A percentile compares a stretch with the other conserved stretches of the same genome.
phyloP scores from a whole-genome alignment of 2,329 filamentous ascomycete species.

The Hymenoscyphus infarciens region DNA sequence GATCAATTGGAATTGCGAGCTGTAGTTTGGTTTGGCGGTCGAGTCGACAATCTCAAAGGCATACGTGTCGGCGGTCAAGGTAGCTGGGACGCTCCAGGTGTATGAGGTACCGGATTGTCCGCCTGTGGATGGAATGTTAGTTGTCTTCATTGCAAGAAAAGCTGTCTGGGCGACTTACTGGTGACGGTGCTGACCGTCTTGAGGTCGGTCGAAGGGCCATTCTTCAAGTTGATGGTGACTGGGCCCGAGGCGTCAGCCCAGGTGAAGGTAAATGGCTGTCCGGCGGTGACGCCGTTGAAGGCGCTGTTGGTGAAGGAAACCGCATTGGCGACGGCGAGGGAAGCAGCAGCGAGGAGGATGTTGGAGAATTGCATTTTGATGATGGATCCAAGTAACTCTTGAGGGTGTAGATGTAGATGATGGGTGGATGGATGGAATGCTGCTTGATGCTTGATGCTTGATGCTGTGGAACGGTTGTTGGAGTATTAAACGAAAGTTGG shows the following conservation, averaged over 20 bases:
- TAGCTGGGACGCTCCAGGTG: constrained; percentile 25
- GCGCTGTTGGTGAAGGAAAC: constrained; percentile 28
- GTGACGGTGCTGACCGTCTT: constrained; percentile 27
- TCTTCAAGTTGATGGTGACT: constrained; percentile 31
- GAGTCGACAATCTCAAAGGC: constrained; percentile 31
- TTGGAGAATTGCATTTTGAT: constrained; percentile 31
- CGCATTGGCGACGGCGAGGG: constrained; percentile 24
- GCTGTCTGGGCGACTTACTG: constrained; percentile 20
- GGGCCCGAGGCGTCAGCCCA: constrained; percentile 29
- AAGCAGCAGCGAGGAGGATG: constrained; percentile 26
- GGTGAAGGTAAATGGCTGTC: constrained; percentile 26
- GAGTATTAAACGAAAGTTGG: neutral
- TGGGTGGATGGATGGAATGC: neutral
- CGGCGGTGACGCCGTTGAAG: constrained; percentile 26
- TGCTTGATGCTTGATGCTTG: neutral
- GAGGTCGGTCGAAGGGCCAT: constrained; percentile 26
- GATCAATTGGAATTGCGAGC: constrained; percentile 27
- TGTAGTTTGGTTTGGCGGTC: constrained; percentile 26
- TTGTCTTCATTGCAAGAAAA: neutral
- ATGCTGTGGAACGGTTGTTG: neutral
- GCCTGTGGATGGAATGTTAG: constrained; percentile 9
- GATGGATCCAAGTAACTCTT: too few relatives aligned
- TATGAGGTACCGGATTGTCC: constrained; percentile 26
- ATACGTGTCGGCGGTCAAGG: constrained; percentile 20
- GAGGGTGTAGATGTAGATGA: constrained; percentile 5